A percentile compares a stretch with the other conserved stretches of the same genome.
Evolutionary conservation across 371 early-diverging fungal species (phyloP).

Genomic region (Mortierella sp.): DNA sequence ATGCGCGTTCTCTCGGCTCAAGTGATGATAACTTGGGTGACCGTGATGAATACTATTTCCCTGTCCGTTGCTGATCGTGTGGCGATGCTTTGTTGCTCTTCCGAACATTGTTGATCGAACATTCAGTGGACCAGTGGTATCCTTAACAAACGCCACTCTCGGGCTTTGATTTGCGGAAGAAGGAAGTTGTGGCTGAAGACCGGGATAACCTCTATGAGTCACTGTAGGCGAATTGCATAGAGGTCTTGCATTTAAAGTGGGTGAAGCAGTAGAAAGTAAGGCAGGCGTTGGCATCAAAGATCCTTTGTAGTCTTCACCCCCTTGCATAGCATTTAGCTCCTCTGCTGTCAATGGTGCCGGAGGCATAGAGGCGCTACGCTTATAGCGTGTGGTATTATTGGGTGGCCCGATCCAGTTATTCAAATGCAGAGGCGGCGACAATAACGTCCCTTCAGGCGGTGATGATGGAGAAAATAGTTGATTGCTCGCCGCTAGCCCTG

Average conservation of each 20-base stretch:
- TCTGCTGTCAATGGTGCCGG: slow-evolving; percentile 27
- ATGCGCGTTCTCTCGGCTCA: background rate
- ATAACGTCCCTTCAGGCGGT: slow-evolving; percentile 8
- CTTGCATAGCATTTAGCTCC: slow-evolving; percentile 3
- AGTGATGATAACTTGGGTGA: background rate
- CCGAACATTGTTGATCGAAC: slow-evolving; percentile 40
- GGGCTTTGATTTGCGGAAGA: slow-evolving; percentile 42
- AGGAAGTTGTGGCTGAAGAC: background rate
- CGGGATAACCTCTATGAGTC: slow-evolving; percentile 1
- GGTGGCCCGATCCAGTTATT: background rate
- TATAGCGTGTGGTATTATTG: slow-evolving; percentile 29
- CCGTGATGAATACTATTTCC: slow-evolving; percentile 34
- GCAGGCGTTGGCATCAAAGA: background rate
- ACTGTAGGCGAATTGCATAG: background rate
- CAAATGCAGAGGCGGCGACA: background rate
- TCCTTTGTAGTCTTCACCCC: background rate
- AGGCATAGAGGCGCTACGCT: slow-evolving; percentile 47
- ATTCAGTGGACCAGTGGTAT: slow-evolving; percentile 12
- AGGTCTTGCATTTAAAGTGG: slow-evolving; percentile 6
- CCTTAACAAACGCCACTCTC: slow-evolving; percentile 35
- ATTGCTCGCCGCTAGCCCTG: slow-evolving; percentile 18
- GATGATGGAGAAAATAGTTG: slow-evolving; percentile 30
- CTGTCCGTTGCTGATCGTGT: slow-evolving; percentile 45
- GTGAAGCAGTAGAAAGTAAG: background rate
- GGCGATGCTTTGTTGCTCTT: slow-evolving; percentile 28